Evolutionary conservation across 2,329 filamentous ascomycete species (phyloP).

Genomic region (Apiospora phragmitis): DNA sequence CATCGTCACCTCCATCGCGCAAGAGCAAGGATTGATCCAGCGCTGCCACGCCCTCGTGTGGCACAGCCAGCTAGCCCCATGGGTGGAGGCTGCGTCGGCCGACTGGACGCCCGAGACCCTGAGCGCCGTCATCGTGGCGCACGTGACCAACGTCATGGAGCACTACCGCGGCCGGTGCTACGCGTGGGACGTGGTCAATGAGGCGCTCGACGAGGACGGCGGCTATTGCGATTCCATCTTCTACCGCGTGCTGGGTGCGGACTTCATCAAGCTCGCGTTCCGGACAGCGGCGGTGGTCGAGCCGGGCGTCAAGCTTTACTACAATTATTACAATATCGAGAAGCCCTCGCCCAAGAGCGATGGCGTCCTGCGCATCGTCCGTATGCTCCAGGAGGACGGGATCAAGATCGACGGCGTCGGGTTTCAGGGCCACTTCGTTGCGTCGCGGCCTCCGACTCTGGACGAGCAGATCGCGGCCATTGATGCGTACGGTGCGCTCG

Average conservation of each 20-base stretch:
- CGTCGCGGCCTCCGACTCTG: constrained; percentile 40
- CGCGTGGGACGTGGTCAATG: constrained; percentile 60
- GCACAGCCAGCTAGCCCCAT: constrained; percentile 51
- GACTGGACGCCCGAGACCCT: constrained; percentile 54
- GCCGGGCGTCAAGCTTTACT: constrained; percentile 54
- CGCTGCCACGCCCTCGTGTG: constrained; percentile 58
- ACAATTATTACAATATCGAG: constrained; percentile 62
- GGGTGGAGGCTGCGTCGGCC: constrained; percentile 40
- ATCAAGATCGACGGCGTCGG: constrained; percentile 55
- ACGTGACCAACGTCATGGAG: constrained; percentile 48
- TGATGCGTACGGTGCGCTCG: constrained; percentile 41
- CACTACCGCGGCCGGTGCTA: constrained; percentile 52
- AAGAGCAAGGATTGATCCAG: constrained; percentile 44
- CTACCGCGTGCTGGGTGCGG: constrained; percentile 49
- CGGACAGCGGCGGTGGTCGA: constrained; percentile 47
- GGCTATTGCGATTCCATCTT: constrained; percentile 49
- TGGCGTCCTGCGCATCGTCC: constrained; percentile 35
- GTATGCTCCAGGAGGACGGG: constrained; percentile 35
- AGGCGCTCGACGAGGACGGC: constrained; percentile 57
- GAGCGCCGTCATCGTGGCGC: constrained; percentile 49
- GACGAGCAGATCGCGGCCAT: constrained; percentile 43
- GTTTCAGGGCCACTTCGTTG: constrained; percentile 50
- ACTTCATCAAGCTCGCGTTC: constrained; percentile 56
- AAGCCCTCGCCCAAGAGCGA: constrained; percentile 36
- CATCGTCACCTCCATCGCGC: constrained; percentile 44